These are phyloP conservation scores for Pyricularia grisea DNA, from an alignment of 2,329 filamentous ascomycete species.

Conservation along the genomic window DNA sequence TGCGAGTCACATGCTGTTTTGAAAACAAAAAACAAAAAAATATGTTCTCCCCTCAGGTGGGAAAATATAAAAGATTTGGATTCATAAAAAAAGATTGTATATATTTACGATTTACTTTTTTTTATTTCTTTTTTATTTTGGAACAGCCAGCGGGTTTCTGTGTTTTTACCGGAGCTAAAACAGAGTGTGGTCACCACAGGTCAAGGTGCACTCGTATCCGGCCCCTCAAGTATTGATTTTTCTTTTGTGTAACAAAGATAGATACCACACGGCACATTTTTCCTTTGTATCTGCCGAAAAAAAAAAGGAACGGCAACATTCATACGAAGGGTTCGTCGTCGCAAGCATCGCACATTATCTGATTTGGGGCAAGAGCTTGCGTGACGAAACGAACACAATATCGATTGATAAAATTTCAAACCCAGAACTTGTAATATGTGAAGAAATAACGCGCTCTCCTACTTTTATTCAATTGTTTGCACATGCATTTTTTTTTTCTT, in stretches of 20 bases:
- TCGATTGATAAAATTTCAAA: neutral
- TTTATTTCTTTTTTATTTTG: neutral
- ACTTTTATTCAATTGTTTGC: neutral
- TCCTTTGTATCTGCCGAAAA: neutral
- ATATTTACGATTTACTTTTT: neutral
- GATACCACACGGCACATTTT: neutral
- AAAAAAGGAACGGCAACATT: neutral
- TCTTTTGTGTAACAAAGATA: neutral
- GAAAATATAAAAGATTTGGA: neutral
- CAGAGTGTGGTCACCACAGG: neutral
- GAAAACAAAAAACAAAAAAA: too few species aligned
- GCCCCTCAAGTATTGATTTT: neutral
- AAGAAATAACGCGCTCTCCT: neutral
- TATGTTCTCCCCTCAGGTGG: neutral
- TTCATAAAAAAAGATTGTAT: neutral
- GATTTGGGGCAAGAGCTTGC: neutral
- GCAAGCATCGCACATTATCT: neutral
- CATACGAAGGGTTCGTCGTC: neutral
- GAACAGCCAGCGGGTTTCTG: neutral
- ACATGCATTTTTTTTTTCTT: neutral
- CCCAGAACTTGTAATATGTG: neutral
- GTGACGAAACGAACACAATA: neutral
- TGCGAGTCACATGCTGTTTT: too few species aligned
- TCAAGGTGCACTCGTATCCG: neutral
- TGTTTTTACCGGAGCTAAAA: neutral